These are phyloP conservation scores for Wilcoxina mikolae DNA, from an alignment of 495 filamentous ascomycete genomes.

Conservation along the genomic window DNA sequence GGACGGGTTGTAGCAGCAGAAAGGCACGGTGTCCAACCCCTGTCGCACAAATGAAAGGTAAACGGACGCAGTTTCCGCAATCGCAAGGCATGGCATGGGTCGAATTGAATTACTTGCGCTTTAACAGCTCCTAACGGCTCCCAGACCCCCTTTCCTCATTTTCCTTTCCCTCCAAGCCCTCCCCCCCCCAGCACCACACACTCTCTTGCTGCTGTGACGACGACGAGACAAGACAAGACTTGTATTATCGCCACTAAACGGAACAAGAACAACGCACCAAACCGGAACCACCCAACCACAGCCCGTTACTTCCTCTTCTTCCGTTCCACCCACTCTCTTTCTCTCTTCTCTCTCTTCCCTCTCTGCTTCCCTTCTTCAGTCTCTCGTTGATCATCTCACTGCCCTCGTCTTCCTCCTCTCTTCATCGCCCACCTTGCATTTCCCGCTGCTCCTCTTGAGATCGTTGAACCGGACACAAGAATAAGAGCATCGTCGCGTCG, in stretches of 20 bases:
- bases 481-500: too few relatives aligned
- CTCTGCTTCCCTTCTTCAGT: conserved; percentile 34
- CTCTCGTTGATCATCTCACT: conserved; percentile 34
- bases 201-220: background rate
- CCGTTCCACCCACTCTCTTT: conserved; percentile 13
- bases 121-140: too few relatives aligned
- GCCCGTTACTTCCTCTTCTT: conserved; percentile 23
- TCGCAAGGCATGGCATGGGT: too few relatives aligned
- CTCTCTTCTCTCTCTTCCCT: conserved; percentile 28
- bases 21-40: conserved; percentile 5
- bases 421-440: background rate
- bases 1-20: background rate
- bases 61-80: background rate
- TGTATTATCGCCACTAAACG: background rate
- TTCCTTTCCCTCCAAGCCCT: background rate
- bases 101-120: too few relatives aligned
- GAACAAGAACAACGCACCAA: background rate
- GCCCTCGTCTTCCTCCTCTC: conserved; percentile 11
- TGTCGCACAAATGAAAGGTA: background rate
- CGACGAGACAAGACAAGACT: background rate
- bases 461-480: too few relatives aligned
- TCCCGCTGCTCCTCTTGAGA: conserved; percentile 16
- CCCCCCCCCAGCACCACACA: background rate
- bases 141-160: too few relatives aligned
- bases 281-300: background rate